These are phyloP conservation scores for Dioscorea zingiberensis DNA, from an alignment of 106 monocot genomes.

Conservation along the genomic window DNA sequence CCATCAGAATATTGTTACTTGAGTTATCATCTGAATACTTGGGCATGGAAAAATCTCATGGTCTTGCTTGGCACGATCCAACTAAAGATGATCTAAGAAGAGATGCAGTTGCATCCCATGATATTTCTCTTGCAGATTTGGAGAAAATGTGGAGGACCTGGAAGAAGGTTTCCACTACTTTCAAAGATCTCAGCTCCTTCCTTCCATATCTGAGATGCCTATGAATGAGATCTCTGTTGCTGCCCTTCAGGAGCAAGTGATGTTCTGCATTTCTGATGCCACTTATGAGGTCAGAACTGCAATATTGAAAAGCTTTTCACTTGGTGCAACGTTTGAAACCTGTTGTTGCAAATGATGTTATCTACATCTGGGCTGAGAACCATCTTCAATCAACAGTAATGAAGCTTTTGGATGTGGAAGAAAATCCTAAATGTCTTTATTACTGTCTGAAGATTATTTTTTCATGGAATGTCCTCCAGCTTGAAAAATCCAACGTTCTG, in stretches of 20 bases:
- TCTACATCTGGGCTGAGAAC: constrained; percentile 40
- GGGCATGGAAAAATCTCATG: constrained; percentile 16
- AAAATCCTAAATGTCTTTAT: constrained; percentile 77
- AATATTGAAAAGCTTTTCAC: constrained; percentile 59
- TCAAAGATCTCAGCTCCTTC: neutral
- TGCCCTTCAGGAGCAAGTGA: constrained; percentile 49
- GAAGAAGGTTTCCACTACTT: constrained; percentile 20
- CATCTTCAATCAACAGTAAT: constrained; percentile 49
- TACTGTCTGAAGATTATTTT: constrained; percentile 83
- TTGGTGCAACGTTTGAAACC: constrained; percentile 30
- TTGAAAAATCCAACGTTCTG: constrained; percentile 6
- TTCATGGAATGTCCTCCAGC: constrained; percentile 48
- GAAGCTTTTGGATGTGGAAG: constrained; percentile 42
- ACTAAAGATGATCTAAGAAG: constrained; percentile 62
- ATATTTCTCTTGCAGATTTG: constrained; percentile 63
- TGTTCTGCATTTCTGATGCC: constrained; percentile 53
- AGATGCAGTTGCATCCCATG: constrained; percentile 74
- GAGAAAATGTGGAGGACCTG: constrained; percentile 14
- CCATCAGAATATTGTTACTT: constrained; percentile 37
- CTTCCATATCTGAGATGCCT: constrained; percentile 11
- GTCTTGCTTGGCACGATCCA: constrained; percentile 57
- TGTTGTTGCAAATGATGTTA: constrained; percentile 2
- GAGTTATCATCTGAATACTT: constrained; percentile 52
- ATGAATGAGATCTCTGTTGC: constrained; percentile 9
- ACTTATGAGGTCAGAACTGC: constrained; percentile 77